A percentile compares a stretch with the other conserved stretches of the same genome.
Evolutionary conservation across 108 stramenopile species (phyloP).

Genomic region (Tribonema minus): DNA sequence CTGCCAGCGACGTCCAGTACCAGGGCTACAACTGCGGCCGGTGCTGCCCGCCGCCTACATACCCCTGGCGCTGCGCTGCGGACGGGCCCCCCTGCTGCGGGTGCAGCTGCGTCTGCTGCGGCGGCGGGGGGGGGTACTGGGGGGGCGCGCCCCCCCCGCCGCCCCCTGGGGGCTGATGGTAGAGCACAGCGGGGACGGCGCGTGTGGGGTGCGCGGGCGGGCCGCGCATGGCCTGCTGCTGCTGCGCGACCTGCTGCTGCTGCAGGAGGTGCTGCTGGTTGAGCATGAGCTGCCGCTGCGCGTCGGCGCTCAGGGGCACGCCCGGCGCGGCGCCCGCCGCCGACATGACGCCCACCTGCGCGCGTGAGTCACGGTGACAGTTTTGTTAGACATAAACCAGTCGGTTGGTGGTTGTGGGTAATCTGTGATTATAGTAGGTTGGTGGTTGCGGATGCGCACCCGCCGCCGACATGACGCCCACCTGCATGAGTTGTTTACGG

Average conservation of each 20-base stretch:
- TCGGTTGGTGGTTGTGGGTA: not conserved
- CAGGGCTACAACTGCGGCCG: too few relatives aligned
- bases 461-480: not conserved
- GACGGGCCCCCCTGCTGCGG: slow-evolving; percentile 6
- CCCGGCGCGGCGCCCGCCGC: not conserved
- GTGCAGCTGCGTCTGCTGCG: not conserved
- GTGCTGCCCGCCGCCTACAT: too few relatives aligned
- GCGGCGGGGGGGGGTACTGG: not conserved
- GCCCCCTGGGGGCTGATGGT: not conserved
- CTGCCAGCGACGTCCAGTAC: too few relatives aligned
- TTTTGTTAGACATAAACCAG: not conserved
- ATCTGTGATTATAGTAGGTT: not conserved
- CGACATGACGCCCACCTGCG: not conserved
- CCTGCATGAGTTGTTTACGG: not conserved
- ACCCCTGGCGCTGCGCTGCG: not conserved
- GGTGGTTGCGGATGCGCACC: not conserved
- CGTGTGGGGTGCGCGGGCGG: too few relatives aligned
- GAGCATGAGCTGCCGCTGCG: slow-evolving; percentile 5
- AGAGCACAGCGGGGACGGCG: too few relatives aligned
- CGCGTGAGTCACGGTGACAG: not conserved
- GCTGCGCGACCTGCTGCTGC: too few relatives aligned
- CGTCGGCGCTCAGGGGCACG: not conserved
- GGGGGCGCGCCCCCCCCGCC: not conserved
- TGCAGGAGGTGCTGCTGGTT: not conserved
- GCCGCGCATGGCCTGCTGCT: too few relatives aligned